Conservation (phyloP, 1,139 yeast genomes). For the Geotrichum australiense region DNA sequence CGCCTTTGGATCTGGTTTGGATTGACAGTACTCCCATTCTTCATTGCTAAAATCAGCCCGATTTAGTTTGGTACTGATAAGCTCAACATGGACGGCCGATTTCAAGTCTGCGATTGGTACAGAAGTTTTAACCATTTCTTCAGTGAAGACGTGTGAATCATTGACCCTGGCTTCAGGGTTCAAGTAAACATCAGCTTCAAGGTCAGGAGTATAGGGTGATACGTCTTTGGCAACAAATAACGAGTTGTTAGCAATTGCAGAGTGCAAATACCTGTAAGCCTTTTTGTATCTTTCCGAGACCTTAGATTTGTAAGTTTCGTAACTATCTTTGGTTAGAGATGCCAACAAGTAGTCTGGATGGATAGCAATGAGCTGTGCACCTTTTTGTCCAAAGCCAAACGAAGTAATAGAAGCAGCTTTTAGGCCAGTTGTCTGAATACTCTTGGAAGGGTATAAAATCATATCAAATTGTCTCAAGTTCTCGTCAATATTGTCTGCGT, state of each 20-base stretch:
- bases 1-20: constrained; percentile 66
- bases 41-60: constrained; percentile 81
- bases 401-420: constrained; percentile 96
- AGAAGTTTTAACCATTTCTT: constrained; percentile 29
- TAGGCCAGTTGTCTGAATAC: constrained; percentile 91
- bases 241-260: constrained; percentile 84
- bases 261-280: constrained; percentile 94
- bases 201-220: constrained; percentile 84
- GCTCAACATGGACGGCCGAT: constrained; percentile 73
- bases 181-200: constrained; percentile 84
- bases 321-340: constrained; percentile 61
- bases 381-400: constrained; percentile 98
- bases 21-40: constrained; percentile 69
- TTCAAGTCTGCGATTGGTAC: constrained; percentile 40
- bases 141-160: constrained; percentile 38
- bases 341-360: constrained; percentile 93
- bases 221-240: constrained; percentile 89
- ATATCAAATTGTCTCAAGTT: constrained; percentile 73
- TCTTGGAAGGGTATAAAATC: constrained; percentile 88
- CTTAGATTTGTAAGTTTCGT: constrained; percentile 60
- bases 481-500: constrained; percentile 86
- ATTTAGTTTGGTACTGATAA: constrained; percentile 74
- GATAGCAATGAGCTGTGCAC: constrained; percentile 88
- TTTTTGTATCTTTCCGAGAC: constrained; percentile 78
- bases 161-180: constrained; percentile 87